Evolutionary conservation across 441 rosid species (phyloP), one percentile per base, ranked within the genome.

Genomic region (Syzygium malaccense): DNA sequence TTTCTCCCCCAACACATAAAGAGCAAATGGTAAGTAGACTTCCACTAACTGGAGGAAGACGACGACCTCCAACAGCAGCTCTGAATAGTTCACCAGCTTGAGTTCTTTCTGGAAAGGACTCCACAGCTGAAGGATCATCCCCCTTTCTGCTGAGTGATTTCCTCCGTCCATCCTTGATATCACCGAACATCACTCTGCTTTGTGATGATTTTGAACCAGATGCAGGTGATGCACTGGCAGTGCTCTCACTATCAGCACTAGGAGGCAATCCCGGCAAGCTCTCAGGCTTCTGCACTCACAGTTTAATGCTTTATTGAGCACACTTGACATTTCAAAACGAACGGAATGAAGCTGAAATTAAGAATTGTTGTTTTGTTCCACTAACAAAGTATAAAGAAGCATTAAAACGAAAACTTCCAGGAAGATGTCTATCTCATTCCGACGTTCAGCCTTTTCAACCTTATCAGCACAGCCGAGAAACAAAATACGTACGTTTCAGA

Each of bases 41-140:
- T 87, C 86, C 26, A 90, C 98, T 94, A 88, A 97, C 99, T 92
- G 88, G 90, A 91, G 95, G 96, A 90, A 95, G 75, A 89, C 26
- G 93, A 55, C 89, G 94, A 88, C 96, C 94, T 90, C 89, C 95
- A 92, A 92, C 93, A 83, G 95, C 87, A 78, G 93, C 95, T 93
- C 95, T 90, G 91, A 96, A 95, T 92, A 95, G 92, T 87, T 96
- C 96, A 89, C 98, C 97, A 26, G 98, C 95, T 91, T 91, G 96
- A 86, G 94, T 93, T 92, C 93, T 94, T 92, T 94, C 96, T 12
- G 96, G 95, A 91, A 93, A 92, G 79, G 97, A 93, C 87, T 93
- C 94, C 55, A 88, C 87, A 86, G 90, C 56, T 8, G 93, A 71
- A 57, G 93, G 86, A 91, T 91, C 95, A 78, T 93, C 98, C 91